Conservation (phyloP, 169 alveolate species). For the Fabrea salina region DNA sequence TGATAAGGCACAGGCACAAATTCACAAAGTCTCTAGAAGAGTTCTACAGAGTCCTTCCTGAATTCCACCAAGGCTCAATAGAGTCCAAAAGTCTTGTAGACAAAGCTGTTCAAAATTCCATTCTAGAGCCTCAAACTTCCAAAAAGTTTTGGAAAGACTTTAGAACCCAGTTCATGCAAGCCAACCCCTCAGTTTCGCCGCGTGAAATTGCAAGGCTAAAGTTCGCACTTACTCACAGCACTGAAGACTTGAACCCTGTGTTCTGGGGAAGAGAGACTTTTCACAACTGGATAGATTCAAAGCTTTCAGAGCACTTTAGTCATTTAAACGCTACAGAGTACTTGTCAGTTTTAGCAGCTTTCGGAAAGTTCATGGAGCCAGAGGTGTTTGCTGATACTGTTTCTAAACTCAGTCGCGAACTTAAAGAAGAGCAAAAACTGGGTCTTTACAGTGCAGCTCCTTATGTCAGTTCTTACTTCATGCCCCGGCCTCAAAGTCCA, state of each 20-base stretch:
- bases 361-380: background rate
- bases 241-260: background rate
- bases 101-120: background rate
- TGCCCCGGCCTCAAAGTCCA: background rate
- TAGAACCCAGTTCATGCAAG: background rate
- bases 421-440: background rate
- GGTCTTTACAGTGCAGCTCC: background rate
- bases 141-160: background rate
- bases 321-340: background rate
- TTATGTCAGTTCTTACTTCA: background rate
- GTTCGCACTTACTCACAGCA: background rate
- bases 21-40: background rate
- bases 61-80: background rate
- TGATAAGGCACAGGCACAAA: too few species aligned
- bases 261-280: constrained; percentile 1
- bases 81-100: background rate
- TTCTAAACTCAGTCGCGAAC: background rate
- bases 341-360: background rate
- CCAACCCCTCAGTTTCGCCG: background rate
- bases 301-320: background rate
- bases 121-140: background rate
- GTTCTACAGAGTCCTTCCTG: background rate
- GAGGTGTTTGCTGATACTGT: background rate
- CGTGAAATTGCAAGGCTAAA: constrained; percentile 20
- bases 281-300: background rate